These are phyloP conservation scores for Lactarius hatsudake DNA, from an alignment of 768 basidiomycete species.

Conservation along the genomic window DNA sequence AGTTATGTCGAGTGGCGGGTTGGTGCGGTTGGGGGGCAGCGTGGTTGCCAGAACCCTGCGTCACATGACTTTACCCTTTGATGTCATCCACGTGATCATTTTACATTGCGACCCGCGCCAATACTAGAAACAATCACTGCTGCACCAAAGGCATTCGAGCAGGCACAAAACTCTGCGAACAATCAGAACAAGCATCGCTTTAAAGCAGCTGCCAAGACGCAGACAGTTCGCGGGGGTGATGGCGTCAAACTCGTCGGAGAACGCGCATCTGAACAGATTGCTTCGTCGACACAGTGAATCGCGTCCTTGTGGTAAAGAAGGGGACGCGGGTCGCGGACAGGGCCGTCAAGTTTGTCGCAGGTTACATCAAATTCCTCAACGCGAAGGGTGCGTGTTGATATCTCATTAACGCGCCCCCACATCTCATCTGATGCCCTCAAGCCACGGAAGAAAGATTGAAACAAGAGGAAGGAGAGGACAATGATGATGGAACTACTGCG, in stretches of 20 bases:
- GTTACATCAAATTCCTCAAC: constrained; percentile 72
- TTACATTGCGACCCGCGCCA: constrained; percentile 35
- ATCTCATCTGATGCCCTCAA: constrained; percentile 24
- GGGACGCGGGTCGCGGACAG: constrained; percentile 73
- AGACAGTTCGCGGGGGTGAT: constrained; percentile 48
- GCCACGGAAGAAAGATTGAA: constrained; percentile 36
- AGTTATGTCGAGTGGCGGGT: no score
- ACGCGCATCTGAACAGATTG: constrained; percentile 65
- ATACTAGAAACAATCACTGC: constrained; percentile 33
- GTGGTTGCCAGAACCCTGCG: no score
- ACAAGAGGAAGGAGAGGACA: constrained; percentile 36
- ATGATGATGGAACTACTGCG: constrained; percentile 48
- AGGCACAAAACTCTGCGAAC: constrained; percentile 75
- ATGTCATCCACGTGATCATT: no score
- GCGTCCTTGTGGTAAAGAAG: constrained; percentile 73
- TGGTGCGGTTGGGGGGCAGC: no score
- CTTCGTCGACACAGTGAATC: constrained; percentile 57
- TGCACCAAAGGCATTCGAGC: constrained; percentile 67
- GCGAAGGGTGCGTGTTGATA: constrained; percentile 58
- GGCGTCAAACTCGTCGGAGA: constrained; percentile 68
- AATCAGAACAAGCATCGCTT: constrained; percentile 86
- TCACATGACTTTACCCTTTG: no score
- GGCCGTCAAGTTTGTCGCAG: constrained; percentile 76
- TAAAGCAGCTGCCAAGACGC: constrained; percentile 54
- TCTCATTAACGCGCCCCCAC: neutral